phyloP scores from a whole-genome alignment of 2,329 filamentous ascomycete species.

The Aspergillus sp. region DNA sequence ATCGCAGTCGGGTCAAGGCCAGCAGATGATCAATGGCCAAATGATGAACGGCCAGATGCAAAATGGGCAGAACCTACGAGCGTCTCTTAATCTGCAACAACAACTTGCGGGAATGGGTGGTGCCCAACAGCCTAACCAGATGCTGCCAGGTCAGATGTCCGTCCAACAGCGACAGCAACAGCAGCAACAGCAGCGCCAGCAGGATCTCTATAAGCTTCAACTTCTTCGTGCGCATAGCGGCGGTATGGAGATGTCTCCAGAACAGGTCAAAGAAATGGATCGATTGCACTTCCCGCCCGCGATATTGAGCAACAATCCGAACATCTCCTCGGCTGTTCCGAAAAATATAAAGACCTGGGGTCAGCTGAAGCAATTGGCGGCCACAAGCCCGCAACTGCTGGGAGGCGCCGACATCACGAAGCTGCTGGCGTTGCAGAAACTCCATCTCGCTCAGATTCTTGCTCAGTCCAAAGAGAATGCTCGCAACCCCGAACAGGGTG shows the following conservation, averaged over 20 bases:
- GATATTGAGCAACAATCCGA: constrained; percentile 37
- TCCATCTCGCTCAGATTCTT: constrained; percentile 49
- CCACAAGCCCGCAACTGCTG: constrained; percentile 48
- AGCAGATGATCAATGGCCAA: constrained; percentile 33
- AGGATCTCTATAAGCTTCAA: constrained; percentile 35
- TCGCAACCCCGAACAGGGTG: constrained; percentile 27
- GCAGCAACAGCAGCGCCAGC: constrained; percentile 32
- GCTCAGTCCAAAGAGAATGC: constrained; percentile 29
- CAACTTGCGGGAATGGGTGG: constrained; percentile 35
- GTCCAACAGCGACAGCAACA: constrained; percentile 34
- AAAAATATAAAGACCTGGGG: constrained; percentile 58
- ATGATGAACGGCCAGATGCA: constrained; percentile 36
- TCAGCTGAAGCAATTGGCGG: constrained; percentile 58
- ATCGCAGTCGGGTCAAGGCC: constrained; percentile 36
- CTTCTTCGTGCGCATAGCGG: constrained; percentile 36
- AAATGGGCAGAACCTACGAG: constrained; percentile 38
- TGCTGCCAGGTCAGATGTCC: constrained; percentile 34
- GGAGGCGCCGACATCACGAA: constrained; percentile 45
- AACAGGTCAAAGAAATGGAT: constrained; percentile 49
- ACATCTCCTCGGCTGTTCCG: constrained; percentile 44
- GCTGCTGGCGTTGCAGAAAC: constrained; percentile 43
- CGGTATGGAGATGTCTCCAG: constrained; percentile 41
- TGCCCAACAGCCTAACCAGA: constrained; percentile 32
- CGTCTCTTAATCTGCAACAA: constrained; percentile 38
- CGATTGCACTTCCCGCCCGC: constrained; percentile 39